These are phyloP conservation scores for Pichia occidentalis DNA, from an alignment of 805 yeast species.

Conservation along the genomic window DNA sequence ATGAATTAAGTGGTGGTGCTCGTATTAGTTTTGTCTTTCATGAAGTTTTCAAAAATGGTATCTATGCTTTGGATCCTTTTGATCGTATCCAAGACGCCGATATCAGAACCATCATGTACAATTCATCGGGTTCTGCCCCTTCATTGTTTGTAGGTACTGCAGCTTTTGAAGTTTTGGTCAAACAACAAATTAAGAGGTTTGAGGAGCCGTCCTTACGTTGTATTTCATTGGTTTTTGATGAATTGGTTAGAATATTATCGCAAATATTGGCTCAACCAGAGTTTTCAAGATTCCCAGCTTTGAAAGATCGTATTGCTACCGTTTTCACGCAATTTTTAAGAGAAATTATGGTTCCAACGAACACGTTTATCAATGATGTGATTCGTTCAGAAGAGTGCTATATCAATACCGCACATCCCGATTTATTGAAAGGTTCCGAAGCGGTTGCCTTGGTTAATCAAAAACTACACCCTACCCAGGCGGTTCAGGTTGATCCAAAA, in stretches of 20 bases:
- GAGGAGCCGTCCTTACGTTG: slow-evolving; percentile 91
- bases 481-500: slow-evolving; percentile 78
- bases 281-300: slow-evolving; percentile 82
- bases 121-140: slow-evolving; percentile 94
- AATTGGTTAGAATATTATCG: slow-evolving; percentile 81
- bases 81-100: slow-evolving; percentile 94
- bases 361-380: slow-evolving; percentile 74
- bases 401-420: slow-evolving; percentile 97
- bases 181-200: slow-evolving; percentile 87
- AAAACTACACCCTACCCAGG: slow-evolving; percentile 65
- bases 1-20: slow-evolving; percentile 96
- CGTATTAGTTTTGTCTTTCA: slow-evolving; percentile 96
- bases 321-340: slow-evolving; percentile 75
- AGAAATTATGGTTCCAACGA: slow-evolving; percentile 77
- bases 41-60: slow-evolving; percentile 90
- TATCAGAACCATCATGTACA: slow-evolving; percentile 93
- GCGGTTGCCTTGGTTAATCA: slow-evolving; percentile 93
- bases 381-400: slow-evolving; percentile 86
- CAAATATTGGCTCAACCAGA: slow-evolving; percentile 78
- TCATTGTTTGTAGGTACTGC: slow-evolving; percentile 95
- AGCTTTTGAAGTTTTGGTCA: slow-evolving; percentile 92
- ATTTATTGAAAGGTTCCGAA: slow-evolving; percentile 86
- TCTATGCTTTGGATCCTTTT: slow-evolving; percentile 87
- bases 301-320: slow-evolving; percentile 80
- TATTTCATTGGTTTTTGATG: slow-evolving; percentile 87